Conservation (phyloP, 768 basidiomycete species). For the Pholiota molesta region DNA sequence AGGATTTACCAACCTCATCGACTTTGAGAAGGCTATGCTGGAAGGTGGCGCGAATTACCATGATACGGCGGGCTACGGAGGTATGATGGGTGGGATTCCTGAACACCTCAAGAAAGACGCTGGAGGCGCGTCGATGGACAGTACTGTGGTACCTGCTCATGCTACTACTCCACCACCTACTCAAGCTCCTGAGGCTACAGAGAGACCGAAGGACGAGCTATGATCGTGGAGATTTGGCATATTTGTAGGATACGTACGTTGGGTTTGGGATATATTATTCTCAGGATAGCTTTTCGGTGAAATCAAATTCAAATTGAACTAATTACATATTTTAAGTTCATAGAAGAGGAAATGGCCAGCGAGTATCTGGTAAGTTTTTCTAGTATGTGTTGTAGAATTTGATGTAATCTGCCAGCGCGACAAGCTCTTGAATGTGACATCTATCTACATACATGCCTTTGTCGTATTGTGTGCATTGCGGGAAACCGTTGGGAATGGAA, state of each 20-base stretch:
- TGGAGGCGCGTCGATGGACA: constrained; percentile 12
- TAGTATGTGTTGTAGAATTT: too few species aligned
- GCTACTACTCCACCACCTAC: neutral
- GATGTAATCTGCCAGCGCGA: too few species aligned
- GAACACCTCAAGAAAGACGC: constrained; percentile 31
- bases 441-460: too few species aligned
- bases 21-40: constrained; percentile 53
- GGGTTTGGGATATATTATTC: neutral
- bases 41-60: constrained; percentile 48
- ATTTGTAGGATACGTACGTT: constrained; percentile 4
- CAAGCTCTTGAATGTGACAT: too few species aligned
- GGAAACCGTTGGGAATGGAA: too few species aligned
- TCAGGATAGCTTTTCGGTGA: neutral
- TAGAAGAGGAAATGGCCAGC: too few species aligned
- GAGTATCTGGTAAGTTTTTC: too few species aligned
- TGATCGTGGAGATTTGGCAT: neutral
- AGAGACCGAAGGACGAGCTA: constrained; percentile 8
- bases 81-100: constrained; percentile 42
- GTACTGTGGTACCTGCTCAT: constrained; percentile 7
- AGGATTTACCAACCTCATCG: constrained; percentile 50
- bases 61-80: constrained; percentile 42
- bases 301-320: neutral
- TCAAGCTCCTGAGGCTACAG: neutral
- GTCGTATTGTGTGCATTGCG: too few species aligned
- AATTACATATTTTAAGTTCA: too few species aligned